Conservation (phyloP, 164 flowering plant genomes). For the Magnolia kwangsiensis region DNA sequence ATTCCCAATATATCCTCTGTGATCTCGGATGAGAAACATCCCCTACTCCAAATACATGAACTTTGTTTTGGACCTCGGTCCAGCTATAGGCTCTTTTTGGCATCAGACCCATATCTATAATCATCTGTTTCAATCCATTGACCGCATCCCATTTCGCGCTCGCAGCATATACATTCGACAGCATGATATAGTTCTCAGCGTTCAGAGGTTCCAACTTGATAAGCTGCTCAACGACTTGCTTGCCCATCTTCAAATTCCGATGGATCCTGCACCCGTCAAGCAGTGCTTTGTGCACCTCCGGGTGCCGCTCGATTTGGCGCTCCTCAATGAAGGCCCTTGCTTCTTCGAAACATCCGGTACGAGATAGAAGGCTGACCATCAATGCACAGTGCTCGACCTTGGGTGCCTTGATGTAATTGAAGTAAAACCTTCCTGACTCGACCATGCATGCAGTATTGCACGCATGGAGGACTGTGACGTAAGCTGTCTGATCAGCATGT, state of each 20-base stretch:
- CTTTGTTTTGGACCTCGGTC: slow-evolving; percentile 58
- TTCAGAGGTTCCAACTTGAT: slow-evolving; percentile 57
- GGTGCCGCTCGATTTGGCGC: slow-evolving; percentile 23
- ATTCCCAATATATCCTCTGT: slow-evolving; percentile 46
- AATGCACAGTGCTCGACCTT: slow-evolving; percentile 37
- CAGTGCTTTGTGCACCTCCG: slow-evolving; percentile 48
- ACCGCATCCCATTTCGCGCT: slow-evolving; percentile 43
- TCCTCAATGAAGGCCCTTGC: slow-evolving; percentile 46
- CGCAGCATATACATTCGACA: slow-evolving; percentile 54
- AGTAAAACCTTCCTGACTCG: slow-evolving; percentile 47
- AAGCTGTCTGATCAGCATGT: slow-evolving; percentile 33
- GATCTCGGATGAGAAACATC: slow-evolving; percentile 73
- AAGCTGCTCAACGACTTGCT: slow-evolving; percentile 43
- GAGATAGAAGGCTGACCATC: slow-evolving; percentile 54
- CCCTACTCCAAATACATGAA: slow-evolving; percentile 72
- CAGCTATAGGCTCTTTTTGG: slow-evolving; percentile 59
- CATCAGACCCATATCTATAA: slow-evolving; percentile 56
- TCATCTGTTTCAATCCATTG: slow-evolving; percentile 25
- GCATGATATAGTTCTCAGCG: slow-evolving; percentile 54
- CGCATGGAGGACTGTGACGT: slow-evolving; percentile 54
- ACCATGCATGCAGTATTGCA: slow-evolving; percentile 50
- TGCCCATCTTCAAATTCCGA: slow-evolving; percentile 30
- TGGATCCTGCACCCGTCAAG: slow-evolving; percentile 61
- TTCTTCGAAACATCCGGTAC: slow-evolving; percentile 47
- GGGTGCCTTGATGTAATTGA: slow-evolving; percentile 42